Conservation (phyloP, 257 asterid genomes). For the Solanum chaucha region DNA sequence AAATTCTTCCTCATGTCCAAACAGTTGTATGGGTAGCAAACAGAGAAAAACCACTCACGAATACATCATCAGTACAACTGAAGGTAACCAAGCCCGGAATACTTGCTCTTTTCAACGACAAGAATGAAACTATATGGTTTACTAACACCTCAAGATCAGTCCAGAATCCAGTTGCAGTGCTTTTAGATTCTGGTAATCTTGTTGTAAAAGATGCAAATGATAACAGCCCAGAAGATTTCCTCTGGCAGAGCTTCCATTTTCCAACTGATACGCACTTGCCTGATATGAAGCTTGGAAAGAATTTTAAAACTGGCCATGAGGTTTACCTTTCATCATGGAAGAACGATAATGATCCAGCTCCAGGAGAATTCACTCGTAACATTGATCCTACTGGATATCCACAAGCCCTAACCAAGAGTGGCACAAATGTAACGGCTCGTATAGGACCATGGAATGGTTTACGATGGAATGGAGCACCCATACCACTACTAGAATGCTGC, state of each 20-base stretch:
- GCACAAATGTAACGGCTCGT: background rate
- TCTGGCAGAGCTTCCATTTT: constrained; percentile 21
- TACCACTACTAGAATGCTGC: background rate
- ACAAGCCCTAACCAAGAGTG: background rate
- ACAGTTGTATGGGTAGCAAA: background rate
- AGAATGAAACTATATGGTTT: background rate
- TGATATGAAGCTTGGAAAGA: constrained; percentile 16
- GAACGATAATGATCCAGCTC: background rate
- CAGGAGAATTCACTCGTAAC: background rate
- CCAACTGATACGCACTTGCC: constrained; percentile 15
- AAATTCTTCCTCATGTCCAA: background rate
- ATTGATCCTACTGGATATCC: constrained; percentile 23
- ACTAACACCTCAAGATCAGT: background rate
- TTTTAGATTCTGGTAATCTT: background rate
- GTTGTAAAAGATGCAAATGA: background rate
- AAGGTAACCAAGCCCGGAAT: background rate
- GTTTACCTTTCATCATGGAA: background rate
- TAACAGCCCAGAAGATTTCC: background rate
- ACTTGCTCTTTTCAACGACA: background rate
- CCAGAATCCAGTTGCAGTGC: background rate
- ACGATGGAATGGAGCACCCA: background rate
- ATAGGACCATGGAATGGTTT: background rate
- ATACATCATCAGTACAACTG: no score
- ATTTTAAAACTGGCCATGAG: constrained; percentile 1
- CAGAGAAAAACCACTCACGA: no score